Base-by-base conservation (phyloP, 2,329 filamentous ascomycete species). In the Claviceps monticola region DNA sequence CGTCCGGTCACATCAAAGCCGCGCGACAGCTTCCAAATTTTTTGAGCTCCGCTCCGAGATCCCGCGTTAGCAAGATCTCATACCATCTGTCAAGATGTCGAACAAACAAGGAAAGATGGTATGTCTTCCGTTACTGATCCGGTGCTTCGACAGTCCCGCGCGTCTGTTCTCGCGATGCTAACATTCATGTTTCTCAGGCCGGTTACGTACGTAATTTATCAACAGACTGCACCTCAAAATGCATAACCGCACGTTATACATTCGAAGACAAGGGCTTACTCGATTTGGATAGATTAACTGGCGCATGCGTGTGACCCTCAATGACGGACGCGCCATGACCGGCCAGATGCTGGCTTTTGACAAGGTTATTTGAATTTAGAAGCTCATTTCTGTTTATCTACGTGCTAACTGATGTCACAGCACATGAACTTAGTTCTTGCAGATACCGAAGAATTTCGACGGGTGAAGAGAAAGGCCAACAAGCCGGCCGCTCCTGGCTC, bases 51-150 rank as follows among this genome's bases (percentile, higher is more conserved):
- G 57, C 55, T 48, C 46, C 51, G 61, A 65, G 61, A 59, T 57
- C 59, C 62, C 67, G 59, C 62, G 46, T 51, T 54, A 57, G 65
- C 61, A 62, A 60, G 56, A 55, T 59, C 60, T 62, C 61, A 53
- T 46, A 46, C 58, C 52, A 51, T 48, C 52, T 51, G 44, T 36
- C 59, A 68, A 64, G 34, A 68, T 69, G 68, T 66, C 66, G 55
- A 69, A 95, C 80, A 95, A 95, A 73, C 90, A 96, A 73, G 93
- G 93, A 73, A 97, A 98, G 80, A 97, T 98, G 93, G 93, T 97
- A 76, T 79, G 88, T 56, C 60, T 58, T 62, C 21, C 60, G 42
- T 62, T 61, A 60, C 49, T 62, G 66, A 61, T 67, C 62, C 67
- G 53, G 58, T 64, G 66, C 68, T 65, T 70, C 26, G 41, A 34